phyloP scores from a whole-genome alignment of 2,329 filamentous ascomycete species.

The Stachybotrys echinatus region DNA sequence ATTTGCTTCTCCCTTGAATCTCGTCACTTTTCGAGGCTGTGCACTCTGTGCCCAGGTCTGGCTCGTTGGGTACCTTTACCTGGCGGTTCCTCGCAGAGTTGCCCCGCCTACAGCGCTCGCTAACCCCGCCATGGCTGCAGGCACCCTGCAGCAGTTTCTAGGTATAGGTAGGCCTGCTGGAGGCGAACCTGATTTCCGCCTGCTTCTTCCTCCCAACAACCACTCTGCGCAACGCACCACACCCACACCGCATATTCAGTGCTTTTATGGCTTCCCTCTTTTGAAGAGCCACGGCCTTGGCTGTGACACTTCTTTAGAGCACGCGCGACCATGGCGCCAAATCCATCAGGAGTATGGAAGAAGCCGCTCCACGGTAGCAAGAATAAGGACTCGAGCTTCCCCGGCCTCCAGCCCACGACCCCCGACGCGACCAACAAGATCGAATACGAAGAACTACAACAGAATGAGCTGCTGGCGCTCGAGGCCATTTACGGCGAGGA shows the following conservation, averaged over 20 bases:
- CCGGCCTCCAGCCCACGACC: slow-evolving; percentile 41
- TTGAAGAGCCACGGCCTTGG: slow-evolving; percentile 47
- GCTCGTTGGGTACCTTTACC: no score
- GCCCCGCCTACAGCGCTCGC: neutral
- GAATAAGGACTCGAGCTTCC: slow-evolving; percentile 44
- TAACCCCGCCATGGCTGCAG: neutral
- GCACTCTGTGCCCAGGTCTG: no score
- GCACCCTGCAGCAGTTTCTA: neutral
- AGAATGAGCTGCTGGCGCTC: slow-evolving; percentile 81
- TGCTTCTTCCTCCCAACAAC: no score
- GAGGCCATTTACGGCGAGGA: slow-evolving; percentile 88
- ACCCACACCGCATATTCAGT: slow-evolving; percentile 6
- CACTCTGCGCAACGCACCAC: slow-evolving; percentile 6
- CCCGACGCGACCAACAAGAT: slow-evolving; percentile 39
- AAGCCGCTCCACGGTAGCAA: slow-evolving; percentile 36
- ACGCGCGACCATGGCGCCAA: slow-evolving; percentile 45
- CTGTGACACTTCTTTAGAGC: slow-evolving; percentile 39
- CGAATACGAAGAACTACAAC: slow-evolving; percentile 78
- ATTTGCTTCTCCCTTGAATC: no score
- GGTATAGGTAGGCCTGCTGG: no score
- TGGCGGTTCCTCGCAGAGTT: neutral
- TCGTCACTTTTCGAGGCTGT: no score
- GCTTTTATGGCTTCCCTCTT: slow-evolving; percentile 39
- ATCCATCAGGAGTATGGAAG: slow-evolving; percentile 42
- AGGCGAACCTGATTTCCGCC: no score